These are phyloP conservation scores for Fomitopsis palustris DNA, from an alignment of 1,284 basidiomycete genomes.

Conservation along the genomic window DNA sequence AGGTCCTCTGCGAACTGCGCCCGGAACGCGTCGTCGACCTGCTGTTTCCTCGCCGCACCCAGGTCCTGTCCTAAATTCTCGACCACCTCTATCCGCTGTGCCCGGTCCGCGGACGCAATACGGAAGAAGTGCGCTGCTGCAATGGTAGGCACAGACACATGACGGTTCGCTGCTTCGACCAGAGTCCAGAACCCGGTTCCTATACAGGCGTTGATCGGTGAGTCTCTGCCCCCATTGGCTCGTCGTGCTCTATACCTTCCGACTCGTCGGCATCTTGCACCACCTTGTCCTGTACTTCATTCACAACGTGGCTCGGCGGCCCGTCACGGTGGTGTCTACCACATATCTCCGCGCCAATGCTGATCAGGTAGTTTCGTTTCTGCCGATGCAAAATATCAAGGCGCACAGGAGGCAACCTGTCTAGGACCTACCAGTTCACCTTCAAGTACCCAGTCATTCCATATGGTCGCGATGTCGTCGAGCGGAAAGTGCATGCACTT, in stretches of 20 bases:
- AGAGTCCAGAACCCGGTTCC: slow-evolving; percentile 21
- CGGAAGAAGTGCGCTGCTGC: slow-evolving; percentile 23
- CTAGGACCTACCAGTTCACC: slow-evolving; percentile 17
- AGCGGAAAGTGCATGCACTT: slow-evolving; percentile 18
- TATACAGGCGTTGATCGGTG: background rate
- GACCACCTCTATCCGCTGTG: slow-evolving; percentile 17
- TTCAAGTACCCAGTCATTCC: slow-evolving; percentile 14
- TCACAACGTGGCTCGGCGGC: slow-evolving; percentile 15
- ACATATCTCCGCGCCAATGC: slow-evolving; percentile 23
- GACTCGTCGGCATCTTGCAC: slow-evolving; percentile 21
- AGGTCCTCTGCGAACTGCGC: slow-evolving; percentile 16
- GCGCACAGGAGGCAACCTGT: background rate
- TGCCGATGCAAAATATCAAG: background rate
- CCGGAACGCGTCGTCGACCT: slow-evolving; percentile 11
- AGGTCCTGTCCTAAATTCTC: slow-evolving; percentile 13
- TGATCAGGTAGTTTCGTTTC: slow-evolving; percentile 19
- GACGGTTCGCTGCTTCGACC: slow-evolving; percentile 17
- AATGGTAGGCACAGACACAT: slow-evolving; percentile 21
- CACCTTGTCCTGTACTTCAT: slow-evolving; percentile 24
- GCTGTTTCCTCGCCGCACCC: slow-evolving; percentile 18
- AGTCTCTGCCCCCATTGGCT: background rate
- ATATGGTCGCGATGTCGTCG: slow-evolving; percentile 17
- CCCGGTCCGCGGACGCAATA: slow-evolving; percentile 20
- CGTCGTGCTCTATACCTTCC: slow-evolving; percentile 12
- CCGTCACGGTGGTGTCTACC: slow-evolving; percentile 14